Evolutionary conservation across 108 stramenopile species (phyloP).

Genomic region (Nannochloropsis gaditana): DNA sequence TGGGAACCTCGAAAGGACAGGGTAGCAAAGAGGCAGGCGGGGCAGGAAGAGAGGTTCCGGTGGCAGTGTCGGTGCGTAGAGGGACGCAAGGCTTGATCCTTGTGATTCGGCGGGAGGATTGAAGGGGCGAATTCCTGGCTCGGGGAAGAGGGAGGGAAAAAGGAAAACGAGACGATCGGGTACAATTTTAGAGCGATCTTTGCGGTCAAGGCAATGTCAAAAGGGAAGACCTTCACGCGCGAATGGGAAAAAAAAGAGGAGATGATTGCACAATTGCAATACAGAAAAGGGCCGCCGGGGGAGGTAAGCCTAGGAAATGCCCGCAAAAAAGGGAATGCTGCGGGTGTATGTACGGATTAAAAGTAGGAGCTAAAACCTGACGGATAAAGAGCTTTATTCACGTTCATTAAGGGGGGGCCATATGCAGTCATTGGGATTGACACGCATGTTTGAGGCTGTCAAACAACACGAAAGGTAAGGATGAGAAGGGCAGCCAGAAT

Average conservation of each 20-base stretch:
- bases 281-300: neutral
- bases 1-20: neutral
- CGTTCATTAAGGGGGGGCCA: too few species aligned
- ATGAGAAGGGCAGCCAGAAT: too few species aligned
- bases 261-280: neutral
- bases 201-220: neutral
- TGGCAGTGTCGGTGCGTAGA: neutral
- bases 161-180: neutral
- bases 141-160: neutral
- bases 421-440: too few species aligned
- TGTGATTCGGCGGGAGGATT: neutral
- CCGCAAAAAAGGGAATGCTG: too few species aligned
- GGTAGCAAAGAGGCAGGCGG: neutral
- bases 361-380: too few species aligned
- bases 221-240: neutral
- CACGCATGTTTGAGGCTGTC: too few species aligned
- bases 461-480: too few species aligned
- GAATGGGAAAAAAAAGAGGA: neutral
- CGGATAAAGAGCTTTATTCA: too few species aligned
- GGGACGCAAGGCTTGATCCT: neutral
- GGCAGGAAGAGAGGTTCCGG: neutral
- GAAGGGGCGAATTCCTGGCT: neutral
- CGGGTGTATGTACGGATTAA: too few species aligned
- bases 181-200: neutral
- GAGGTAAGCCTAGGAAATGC: too few species aligned